phyloP scores from a whole-genome alignment of 495 filamentous ascomycete genomes.

The Hypoxylon perforatum region DNA sequence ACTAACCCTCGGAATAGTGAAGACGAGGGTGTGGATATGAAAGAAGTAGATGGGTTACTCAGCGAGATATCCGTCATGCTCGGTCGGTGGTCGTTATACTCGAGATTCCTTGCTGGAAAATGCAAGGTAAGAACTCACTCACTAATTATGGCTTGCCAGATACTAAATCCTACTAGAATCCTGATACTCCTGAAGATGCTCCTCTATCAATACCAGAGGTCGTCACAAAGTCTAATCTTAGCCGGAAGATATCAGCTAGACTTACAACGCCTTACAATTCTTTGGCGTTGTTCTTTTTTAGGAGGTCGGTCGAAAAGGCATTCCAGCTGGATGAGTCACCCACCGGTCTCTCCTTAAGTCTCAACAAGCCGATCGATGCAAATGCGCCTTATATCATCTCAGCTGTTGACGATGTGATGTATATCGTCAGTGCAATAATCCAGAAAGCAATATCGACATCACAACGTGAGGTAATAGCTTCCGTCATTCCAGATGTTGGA shows the following conservation, averaged over 20 bases:
- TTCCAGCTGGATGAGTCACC: constrained; percentile 99
- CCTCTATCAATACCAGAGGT: constrained; percentile 73
- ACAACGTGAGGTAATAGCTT: constrained; percentile 76
- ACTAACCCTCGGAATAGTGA: constrained; percentile 66
- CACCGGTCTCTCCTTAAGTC: constrained; percentile 77
- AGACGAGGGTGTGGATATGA: constrained; percentile 95
- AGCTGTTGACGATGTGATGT: constrained; percentile 98
- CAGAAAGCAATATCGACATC: constrained; percentile 87
- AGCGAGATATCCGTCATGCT: constrained; percentile 92
- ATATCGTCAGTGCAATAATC: constrained; percentile 93
- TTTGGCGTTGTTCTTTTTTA: constrained; percentile 95
- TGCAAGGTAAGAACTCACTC: constrained; percentile 68
- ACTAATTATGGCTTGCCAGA: constrained; percentile 12
- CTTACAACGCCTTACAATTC: constrained; percentile 82
- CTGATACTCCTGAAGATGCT: constrained; percentile 54
- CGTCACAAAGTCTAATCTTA: constrained; percentile 77
- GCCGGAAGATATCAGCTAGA: constrained; percentile 76
- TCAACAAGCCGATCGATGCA: constrained; percentile 70
- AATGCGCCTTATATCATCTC: constrained; percentile 93
- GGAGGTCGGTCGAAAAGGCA: constrained; percentile 93
- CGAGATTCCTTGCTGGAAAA: constrained; percentile 86
- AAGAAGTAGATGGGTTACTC: constrained; percentile 87
- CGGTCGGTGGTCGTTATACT: constrained; percentile 91
- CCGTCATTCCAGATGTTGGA: constrained; percentile 81
- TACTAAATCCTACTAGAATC: constrained; percentile 49